Evolutionary conservation across 345 rosid genomes (phyloP), one percentile per base, ranked within the genome.

Genomic region (Citrus trifoliata): DNA sequence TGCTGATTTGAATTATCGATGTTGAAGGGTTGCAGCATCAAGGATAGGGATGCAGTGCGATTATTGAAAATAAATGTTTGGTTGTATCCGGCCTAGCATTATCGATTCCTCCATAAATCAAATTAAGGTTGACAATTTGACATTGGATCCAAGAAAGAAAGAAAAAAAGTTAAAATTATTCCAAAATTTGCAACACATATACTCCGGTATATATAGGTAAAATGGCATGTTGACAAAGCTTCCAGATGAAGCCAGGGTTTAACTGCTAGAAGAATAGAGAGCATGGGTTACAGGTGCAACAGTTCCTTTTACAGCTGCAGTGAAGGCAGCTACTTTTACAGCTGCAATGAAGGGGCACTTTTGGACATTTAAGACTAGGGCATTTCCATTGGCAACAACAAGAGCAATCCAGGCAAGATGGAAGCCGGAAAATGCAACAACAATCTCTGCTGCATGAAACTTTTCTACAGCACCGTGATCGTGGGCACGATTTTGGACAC

Each of bases 301-400:
- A 87, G n/a, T 35, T 33, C 70, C 85, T 82, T 81, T 69, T 81
- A 86, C 93, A 85, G 71, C 84, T 80, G 78, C 83, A 87, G 78
- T 87, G 78, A 81, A 62, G 83, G 59, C 88, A 86, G n/a, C 30
- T 33, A 67, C 83, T 82, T 81, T 69, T 82, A 86, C 93, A 85
- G 71, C 85, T 79, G 79, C 83, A 87, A 76, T 88, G 79, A 82
- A 62, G 82, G 59, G 78, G 77, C 71, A 84, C 77, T 88, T 88
- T 88, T 3, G 90, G 88, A 80, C 90, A 91, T 80, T 78, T 88
- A 76, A 87, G 93, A 76, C 84, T 80, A 38, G 86, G 79, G 82
- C 91, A 88, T 77, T 76, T 79, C 82, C 83, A 88, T 70, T 79
- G 86, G 83, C 90, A 88, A 59, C 89, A 86, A 63, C 85, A 87